Conservation (phyloP, 202 grass and related monocot genomes). For the Digitaria exilis region DNA sequence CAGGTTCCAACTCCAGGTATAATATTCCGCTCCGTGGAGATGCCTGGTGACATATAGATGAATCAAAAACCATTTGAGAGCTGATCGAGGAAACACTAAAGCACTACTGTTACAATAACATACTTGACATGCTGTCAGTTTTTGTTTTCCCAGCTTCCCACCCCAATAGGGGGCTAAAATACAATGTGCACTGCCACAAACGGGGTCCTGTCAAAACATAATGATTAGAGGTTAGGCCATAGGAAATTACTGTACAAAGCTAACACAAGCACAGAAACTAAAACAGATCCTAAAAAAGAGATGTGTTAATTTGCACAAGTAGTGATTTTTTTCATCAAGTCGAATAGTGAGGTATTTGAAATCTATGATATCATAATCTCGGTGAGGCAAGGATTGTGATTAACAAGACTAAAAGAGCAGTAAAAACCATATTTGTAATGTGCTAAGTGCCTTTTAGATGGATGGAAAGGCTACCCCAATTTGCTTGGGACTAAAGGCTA, state of each 20-base stretch:
- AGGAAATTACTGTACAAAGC: not conserved
- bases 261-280: not conserved
- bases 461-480: too few species aligned
- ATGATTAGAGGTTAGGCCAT: not conserved
- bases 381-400: not conserved
- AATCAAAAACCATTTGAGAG: not conserved
- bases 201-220: constrained; percentile 62
- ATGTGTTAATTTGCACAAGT: not conserved
- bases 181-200: constrained; percentile 75
- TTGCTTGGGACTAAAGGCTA: too few species aligned
- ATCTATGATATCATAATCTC: not conserved
- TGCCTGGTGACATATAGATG: constrained; percentile 43
- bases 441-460: not conserved
- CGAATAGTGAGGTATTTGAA: not conserved
- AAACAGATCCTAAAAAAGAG: not conserved
- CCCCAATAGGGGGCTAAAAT: constrained; percentile 70
- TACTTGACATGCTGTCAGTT: constrained; percentile 72
- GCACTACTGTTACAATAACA: not conserved
- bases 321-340: not conserved
- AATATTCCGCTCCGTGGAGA: constrained; percentile 73
- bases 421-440: not conserved
- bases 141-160: constrained; percentile 65
- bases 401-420: not conserved
- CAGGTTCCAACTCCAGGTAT: constrained; percentile 53
- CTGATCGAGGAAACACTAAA: not conserved